Evolutionary conservation across 768 basidiomycete species (phyloP), one percentile per base, ranked within the genome.

Genomic region (Sporobolomyces pararoseus): DNA sequence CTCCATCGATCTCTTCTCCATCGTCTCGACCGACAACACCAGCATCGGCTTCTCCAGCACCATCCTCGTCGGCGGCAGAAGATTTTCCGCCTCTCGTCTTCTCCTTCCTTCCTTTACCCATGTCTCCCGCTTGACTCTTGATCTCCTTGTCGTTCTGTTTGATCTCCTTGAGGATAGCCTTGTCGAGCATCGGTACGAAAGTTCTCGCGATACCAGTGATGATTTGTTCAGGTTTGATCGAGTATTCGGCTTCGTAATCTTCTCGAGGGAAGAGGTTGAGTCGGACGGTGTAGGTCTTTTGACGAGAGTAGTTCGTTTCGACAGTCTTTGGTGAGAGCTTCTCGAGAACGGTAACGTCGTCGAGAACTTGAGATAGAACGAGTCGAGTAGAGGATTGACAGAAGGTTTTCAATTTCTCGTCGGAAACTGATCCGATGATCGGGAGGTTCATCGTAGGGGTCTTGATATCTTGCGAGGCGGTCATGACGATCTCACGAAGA

Each of bases 401-500:
- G 82, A 98, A 97, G 13, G 76, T 74, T 54, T 72, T 62, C n/a
- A 75, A 63, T 14, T 54, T 52, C 61, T 86, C 85, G 68, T 91
- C 81, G 55, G 89, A 85, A 25, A 83, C 80, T 27, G 82, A 79
- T 6, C 84, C 74, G 32, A 85, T 80, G 32, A 82, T 84, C 0
- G 82, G 79, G 83, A 98, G 89, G 37, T 83, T 87, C 96, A 99
- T 99, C 7, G 92, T 97, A 10, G 96, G 96, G 2, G 96, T 99
- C 79, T 92, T 95, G 59, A 94, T 95, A 74, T 92, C 89, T 75
- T 86, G 86, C 7, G 95, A 94, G 9, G 96, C 96, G 0, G 95
- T 97, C 94, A 98, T 97, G 75, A 99, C 91, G 77, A 99, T 96
- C 82, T 99, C 96, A 79, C 95, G 88, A 10, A 99, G 83, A 77